These are phyloP conservation scores for Amoebophrya sp. DNA, from an alignment of 169 alveolate species.

Conservation along the genomic window DNA sequence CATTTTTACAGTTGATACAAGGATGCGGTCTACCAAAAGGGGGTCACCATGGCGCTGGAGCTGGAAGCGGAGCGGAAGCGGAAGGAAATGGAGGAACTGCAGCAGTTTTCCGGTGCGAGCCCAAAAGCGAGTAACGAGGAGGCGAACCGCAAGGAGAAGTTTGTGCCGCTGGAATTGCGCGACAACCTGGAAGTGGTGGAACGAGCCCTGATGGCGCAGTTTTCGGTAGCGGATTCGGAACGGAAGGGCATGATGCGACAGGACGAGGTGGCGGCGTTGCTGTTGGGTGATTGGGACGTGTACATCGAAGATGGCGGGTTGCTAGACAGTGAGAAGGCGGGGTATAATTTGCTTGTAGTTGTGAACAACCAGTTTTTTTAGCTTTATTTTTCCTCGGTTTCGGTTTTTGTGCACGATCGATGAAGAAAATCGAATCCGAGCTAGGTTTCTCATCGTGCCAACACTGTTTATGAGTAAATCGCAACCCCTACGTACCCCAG, in stretches of 20 bases:
- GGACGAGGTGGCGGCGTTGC: neutral
- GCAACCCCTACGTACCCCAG: no score
- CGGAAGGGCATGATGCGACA: neutral
- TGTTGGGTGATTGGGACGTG: neutral
- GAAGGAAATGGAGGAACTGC: neutral
- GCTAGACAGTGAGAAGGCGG: neutral
- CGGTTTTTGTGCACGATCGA: no score
- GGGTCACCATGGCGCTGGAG: neutral
- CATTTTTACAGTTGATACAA: no score
- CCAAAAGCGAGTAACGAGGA: neutral
- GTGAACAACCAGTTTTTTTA: no score
- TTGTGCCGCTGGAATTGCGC: neutral
- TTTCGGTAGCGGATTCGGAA: neutral
- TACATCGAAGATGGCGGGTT: neutral
- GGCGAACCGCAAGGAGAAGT: neutral
- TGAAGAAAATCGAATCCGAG: no score
- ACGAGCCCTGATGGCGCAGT: neutral
- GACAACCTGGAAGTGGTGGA: neutral
- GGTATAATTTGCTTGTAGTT: no score
- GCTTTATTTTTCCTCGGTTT: no score
- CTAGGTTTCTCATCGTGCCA: no score
- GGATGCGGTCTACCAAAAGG: neutral
- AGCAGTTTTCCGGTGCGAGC: neutral
- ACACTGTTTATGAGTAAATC: no score
- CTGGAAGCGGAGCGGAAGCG: neutral